Evolutionary conservation across 169 alveolate genomes (phyloP).

Genomic region (Eimeria nieschulzi): DNA sequence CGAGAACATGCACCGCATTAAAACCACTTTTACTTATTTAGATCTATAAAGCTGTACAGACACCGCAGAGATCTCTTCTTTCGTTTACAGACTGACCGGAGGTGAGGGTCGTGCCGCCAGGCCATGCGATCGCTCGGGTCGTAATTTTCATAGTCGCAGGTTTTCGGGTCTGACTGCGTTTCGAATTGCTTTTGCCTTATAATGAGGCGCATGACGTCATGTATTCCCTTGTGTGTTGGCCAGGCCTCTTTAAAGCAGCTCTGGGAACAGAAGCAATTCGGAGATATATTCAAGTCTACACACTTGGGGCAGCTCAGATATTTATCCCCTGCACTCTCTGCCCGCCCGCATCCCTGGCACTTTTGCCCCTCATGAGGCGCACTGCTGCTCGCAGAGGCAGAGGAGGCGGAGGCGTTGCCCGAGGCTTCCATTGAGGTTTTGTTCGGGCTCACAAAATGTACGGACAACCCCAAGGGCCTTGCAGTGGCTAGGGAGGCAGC

Average conservation of each 20-base stretch:
- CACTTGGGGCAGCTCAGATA: conserved; percentile 62
- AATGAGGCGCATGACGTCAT: conserved; percentile 78
- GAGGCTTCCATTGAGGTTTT: no score
- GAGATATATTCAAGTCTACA: conserved; percentile 55
- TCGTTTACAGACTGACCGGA: neutral
- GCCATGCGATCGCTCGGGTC: conserved; percentile 15
- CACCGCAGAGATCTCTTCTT: neutral
- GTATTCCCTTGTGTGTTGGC: conserved; percentile 91
- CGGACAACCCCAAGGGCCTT: no score
- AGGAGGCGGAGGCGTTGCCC: neutral
- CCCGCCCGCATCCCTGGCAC: neutral
- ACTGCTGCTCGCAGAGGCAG: conserved; percentile 4
- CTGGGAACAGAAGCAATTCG: conserved; percentile 92
- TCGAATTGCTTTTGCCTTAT: neutral
- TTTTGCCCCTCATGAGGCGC: neutral
- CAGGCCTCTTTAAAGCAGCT: conserved; percentile 95
- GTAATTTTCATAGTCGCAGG: neutral
- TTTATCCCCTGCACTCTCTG: neutral
- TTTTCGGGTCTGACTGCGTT: no score
- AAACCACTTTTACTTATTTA: neutral
- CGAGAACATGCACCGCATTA: conserved; percentile 49
- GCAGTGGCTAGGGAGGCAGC: no score
- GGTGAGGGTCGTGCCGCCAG: conserved; percentile 8
- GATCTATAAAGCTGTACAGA: no score
- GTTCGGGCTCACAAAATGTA: no score